A percentile compares a stretch with the other conserved stretches of the same genome.
Evolutionary conservation across 106 monocot genomes (phyloP).

Genomic region (Platanthera guangdongensis): DNA sequence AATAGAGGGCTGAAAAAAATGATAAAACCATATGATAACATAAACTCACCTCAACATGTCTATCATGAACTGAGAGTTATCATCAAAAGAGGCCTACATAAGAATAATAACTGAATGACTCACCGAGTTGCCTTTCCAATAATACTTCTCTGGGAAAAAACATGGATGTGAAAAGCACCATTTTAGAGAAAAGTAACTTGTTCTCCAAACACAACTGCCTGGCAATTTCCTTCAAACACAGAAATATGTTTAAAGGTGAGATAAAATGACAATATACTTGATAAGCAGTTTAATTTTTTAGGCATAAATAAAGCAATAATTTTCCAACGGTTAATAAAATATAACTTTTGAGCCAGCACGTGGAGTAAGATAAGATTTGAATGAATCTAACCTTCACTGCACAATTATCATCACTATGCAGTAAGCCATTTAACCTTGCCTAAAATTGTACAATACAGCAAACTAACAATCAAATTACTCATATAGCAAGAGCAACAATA

Average conservation of each 20-base stretch:
- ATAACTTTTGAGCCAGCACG: neutral
- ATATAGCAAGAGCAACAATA: neutral
- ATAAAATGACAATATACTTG: neutral
- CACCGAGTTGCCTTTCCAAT: neutral
- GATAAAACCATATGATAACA: neutral
- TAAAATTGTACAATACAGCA: conserved; percentile 25
- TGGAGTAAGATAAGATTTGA: neutral
- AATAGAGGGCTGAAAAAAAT: neutral
- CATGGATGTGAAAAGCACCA: conserved; percentile 33
- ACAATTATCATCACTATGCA: conserved; percentile 75
- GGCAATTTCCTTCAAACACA: conserved; percentile 80
- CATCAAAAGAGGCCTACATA: conserved; percentile 82
- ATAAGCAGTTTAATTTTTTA: neutral
- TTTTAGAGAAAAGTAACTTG: conserved; percentile 78
- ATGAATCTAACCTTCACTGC: conserved; percentile 57
- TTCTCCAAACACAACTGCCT: conserved; percentile 84
- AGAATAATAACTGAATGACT: conserved; percentile 2
- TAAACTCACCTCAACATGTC: conserved; percentile 68
- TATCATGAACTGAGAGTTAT: conserved; percentile 81
- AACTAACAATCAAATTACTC: neutral
- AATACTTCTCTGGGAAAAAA: conserved; percentile 6
- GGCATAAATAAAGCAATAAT: neutral
- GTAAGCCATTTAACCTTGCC: conserved; percentile 77
- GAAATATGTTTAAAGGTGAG: neutral
- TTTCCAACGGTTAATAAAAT: neutral